Base-by-base conservation (phyloP, 108 stramenopile genomes). In the Parietichytrium sp. region DNA sequence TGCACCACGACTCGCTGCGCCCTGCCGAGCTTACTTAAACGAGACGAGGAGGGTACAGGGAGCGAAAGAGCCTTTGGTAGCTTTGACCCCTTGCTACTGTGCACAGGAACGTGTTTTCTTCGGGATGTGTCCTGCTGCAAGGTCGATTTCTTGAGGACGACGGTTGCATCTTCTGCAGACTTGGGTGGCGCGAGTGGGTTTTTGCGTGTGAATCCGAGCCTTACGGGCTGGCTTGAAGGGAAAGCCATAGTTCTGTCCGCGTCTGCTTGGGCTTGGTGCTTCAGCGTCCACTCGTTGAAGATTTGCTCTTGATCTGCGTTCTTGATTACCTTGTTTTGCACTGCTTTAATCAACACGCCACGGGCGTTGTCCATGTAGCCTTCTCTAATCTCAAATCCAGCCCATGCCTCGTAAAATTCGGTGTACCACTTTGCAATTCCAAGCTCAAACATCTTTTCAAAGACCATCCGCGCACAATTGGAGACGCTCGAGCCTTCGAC, bases 401-500 rank as follows among this genome's bases (percentile, higher is more conserved):
- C 33, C 61, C 61, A 72, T 25, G 36, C 38, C 33, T 72, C 61
- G 42, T 72, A 72, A 23, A 72, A 45, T 42, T 72, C 61, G 38
- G 36, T 72, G 20, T 72, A 72, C 38, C 16, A 72, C 33, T 38
- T 72, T 2, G 61, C 61, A 27, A 72, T 72, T 7, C 61, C 61
- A 7, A 10, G 8, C 0, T 16, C 2, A 20, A 6, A 7, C 61
- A 72, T 72, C 38, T 25, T 33, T 25, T 72, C 38, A 20, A 45
- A 72, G 42, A 72, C 61, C 20, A 72, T n/a, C 18, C 61, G 61
- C 10, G 61, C 61, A 25, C 61, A 72, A 33, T 72, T 72, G 61
- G 20, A n/a, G 20, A 25, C 45, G 33, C 61, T 45, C 20, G 61
- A 23, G 10, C 42, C n/a, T 25, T 72, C 61, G 20, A 72, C 61